Evolutionary conservation across 371 early-diverging fungal species (phyloP).

Genomic region (Synchytrium microbalum): DNA sequence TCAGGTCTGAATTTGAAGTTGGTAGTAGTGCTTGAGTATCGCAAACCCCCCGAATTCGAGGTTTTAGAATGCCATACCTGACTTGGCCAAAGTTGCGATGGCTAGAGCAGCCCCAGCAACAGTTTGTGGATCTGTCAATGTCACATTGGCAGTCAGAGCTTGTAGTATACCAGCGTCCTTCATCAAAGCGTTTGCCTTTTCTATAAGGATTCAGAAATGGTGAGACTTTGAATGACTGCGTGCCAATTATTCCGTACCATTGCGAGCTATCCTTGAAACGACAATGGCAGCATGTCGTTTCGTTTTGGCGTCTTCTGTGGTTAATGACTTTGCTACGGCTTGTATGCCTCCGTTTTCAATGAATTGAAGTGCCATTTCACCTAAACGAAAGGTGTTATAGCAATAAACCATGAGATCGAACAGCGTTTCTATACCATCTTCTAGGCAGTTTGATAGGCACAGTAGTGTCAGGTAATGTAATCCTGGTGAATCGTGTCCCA

Average conservation of each 20-base stretch:
- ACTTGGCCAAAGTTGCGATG: slow-evolving; percentile 28
- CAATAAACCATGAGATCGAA: neutral
- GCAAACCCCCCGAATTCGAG: neutral
- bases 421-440: slow-evolving; percentile 23
- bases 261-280: slow-evolving; percentile 6
- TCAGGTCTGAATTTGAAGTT: slow-evolving; percentile 28
- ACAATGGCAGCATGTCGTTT: slow-evolving; percentile 25
- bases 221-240: neutral
- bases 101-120: slow-evolving; percentile 32
- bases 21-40: too few species aligned
- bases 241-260: neutral
- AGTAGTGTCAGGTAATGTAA: slow-evolving; percentile 31
- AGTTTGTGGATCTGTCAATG: slow-evolving; percentile 18
- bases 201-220: slow-evolving; percentile 13
- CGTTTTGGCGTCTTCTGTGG: slow-evolving; percentile 17
- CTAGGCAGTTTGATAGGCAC: slow-evolving; percentile 36
- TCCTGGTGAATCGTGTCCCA: slow-evolving; percentile 28
- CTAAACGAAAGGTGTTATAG: too few species aligned
- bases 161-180: slow-evolving; percentile 34
- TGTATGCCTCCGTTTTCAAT: neutral
- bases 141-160: slow-evolving; percentile 20
- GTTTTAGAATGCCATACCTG: slow-evolving; percentile 21
- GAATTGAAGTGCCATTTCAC: slow-evolving; percentile 1
- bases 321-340: neutral
- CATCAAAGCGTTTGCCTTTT: slow-evolving; percentile 28